A percentile compares a stretch with the other conserved stretches of the same genome.
Conservation (phyloP, 768 basidiomycete species). For the Boletus rubescentipes region DNA sequence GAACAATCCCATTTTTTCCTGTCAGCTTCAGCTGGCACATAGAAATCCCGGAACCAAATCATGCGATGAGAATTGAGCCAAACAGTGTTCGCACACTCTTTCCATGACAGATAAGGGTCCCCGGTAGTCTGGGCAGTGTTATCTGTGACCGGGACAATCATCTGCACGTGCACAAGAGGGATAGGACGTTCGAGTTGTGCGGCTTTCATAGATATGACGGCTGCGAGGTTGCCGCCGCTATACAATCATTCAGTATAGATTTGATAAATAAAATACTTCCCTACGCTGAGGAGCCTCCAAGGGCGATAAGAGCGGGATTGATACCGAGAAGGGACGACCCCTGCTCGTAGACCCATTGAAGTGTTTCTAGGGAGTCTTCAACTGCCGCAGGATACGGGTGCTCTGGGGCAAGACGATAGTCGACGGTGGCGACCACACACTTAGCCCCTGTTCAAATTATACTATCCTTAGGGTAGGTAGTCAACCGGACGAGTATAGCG, state of each 20-base stretch:
- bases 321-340: constrained; percentile 48
- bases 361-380: constrained; percentile 38
- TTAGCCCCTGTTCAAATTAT: constrained; percentile 22
- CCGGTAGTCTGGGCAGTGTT: constrained; percentile 57
- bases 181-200: constrained; percentile 47
- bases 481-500: neutral
- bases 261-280: neutral
- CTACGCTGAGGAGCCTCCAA: constrained; percentile 74
- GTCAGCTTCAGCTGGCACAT: constrained; percentile 62
- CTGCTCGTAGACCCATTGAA: constrained; percentile 34
- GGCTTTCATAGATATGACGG: constrained; percentile 67
- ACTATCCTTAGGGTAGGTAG: neutral
- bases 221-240: constrained; percentile 73
- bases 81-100: constrained; percentile 56
- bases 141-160: constrained; percentile 75
- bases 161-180: constrained; percentile 57
- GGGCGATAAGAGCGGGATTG: constrained; percentile 53
- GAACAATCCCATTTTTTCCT: constrained; percentile 70
- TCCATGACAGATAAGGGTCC: constrained; percentile 49
- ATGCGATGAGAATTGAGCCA: constrained; percentile 64
- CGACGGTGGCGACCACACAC: constrained; percentile 35
- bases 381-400: constrained; percentile 35
- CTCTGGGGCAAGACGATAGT: constrained; percentile 37
- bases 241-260: neutral
- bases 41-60: constrained; percentile 72